Percentiles rank a stretch among this genome's conserved stretches.
phyloP scores from a whole-genome alignment of 306 rosid species.

The Geum urbanum region DNA sequence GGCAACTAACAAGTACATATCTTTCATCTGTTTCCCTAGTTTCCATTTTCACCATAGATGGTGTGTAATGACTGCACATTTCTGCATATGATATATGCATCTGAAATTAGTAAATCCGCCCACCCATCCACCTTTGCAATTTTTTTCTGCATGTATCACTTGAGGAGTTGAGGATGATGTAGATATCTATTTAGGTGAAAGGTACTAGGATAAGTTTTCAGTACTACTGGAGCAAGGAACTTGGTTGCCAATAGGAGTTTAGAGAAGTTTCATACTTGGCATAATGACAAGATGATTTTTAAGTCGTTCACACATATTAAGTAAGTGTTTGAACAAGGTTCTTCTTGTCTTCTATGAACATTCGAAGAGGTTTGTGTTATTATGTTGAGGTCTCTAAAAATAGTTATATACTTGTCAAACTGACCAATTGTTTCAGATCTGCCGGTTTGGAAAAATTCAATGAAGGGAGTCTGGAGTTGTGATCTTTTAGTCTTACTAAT shows the following conservation, averaged over 20 bases:
- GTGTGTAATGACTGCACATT: neutral
- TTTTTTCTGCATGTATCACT: neutral
- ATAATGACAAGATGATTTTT: neutral
- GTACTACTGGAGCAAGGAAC: neutral
- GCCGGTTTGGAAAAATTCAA: too few species aligned
- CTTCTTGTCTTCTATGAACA: neutral
- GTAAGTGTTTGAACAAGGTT: neutral
- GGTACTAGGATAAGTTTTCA: neutral
- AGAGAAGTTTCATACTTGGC: neutral
- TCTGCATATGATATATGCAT: neutral
- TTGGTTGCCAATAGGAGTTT: neutral
- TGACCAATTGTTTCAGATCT: neutral
- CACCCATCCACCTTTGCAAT: neutral
- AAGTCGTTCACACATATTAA: neutral
- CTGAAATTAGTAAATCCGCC: neutral
- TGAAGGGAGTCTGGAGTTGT: neutral
- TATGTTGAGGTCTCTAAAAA: neutral
- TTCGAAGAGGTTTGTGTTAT: neutral
- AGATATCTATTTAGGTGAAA: neutral
- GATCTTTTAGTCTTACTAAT: neutral
- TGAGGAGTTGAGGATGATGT: too few species aligned
- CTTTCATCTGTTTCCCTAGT: neutral
- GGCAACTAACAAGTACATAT: conserved; percentile 72
- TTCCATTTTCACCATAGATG: neutral
- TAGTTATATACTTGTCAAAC: neutral